Evolutionary conservation across 768 basidiomycete genomes (phyloP).

Genomic region (Phanerochaete sordida): DNA sequence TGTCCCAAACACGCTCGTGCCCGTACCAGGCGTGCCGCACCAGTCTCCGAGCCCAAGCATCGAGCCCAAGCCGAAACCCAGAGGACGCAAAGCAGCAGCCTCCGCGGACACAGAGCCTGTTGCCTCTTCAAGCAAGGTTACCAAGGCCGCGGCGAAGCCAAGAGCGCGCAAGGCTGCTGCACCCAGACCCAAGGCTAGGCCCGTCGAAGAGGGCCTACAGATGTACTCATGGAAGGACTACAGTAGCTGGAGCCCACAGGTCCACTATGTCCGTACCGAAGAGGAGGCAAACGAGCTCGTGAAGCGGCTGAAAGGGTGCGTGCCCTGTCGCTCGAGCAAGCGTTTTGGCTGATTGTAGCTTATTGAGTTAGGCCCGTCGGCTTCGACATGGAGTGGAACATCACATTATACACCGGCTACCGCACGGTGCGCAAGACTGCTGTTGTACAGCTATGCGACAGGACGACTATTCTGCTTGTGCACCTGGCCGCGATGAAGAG

Average conservation of each 20-base stretch:
- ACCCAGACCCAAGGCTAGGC: neutral
- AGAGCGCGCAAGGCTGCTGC: too few species aligned
- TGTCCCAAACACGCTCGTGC: neutral
- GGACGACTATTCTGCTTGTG: slow-evolving; percentile 39
- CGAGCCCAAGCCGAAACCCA: neutral
- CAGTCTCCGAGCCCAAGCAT: neutral
- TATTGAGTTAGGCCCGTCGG: slow-evolving; percentile 46
- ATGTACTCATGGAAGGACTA: slow-evolving; percentile 38
- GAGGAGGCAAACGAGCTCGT: slow-evolving; percentile 40
- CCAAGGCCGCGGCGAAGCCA: neutral
- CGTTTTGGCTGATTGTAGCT: neutral
- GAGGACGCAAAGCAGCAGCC: too few species aligned
- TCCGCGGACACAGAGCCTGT: too few species aligned
- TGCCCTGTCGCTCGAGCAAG: neutral
- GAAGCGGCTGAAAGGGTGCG: slow-evolving; percentile 34
- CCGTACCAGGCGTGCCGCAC: neutral
- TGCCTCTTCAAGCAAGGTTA: too few species aligned
- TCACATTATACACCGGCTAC: slow-evolving; percentile 28
- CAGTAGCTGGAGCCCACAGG: slow-evolving; percentile 22
- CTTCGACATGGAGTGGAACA: slow-evolving; percentile 50
- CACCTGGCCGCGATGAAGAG: slow-evolving; percentile 48
- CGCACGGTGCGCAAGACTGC: slow-evolving; percentile 27
- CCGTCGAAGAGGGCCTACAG: slow-evolving; percentile 18
- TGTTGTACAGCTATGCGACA: slow-evolving; percentile 44
- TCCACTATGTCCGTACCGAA: slow-evolving; percentile 39